phyloP scores from a whole-genome alignment of 768 basidiomycete genomes.

The Panellus pusillus region DNA sequence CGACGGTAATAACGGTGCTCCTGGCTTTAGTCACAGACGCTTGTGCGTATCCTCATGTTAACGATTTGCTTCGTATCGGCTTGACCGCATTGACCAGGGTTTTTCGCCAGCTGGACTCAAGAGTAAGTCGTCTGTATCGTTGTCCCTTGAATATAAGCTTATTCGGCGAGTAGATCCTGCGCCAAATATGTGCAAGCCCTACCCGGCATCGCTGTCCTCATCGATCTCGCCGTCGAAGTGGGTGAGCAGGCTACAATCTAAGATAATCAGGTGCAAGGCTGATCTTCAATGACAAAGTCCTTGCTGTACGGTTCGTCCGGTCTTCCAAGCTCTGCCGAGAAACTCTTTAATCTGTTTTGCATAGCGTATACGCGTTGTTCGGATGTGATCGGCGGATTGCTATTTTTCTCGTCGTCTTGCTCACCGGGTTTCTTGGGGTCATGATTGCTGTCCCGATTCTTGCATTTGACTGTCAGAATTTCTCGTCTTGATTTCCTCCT shows the following conservation, averaged over 20 bases:
- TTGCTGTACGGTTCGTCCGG: slow-evolving; percentile 13
- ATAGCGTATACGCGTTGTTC: slow-evolving; percentile 16
- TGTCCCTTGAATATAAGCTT: not conserved
- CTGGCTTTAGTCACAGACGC: slow-evolving; percentile 13
- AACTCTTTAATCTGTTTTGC: too few species aligned
- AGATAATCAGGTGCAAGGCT: not conserved
- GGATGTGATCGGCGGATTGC: slow-evolving; percentile 10
- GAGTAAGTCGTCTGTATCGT: slow-evolving; percentile 5
- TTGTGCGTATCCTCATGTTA: slow-evolving; percentile 2
- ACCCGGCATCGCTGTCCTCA: slow-evolving; percentile 19
- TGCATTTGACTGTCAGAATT: slow-evolving; percentile 14
- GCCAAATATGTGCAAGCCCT: slow-evolving; percentile 15
- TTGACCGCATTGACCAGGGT: slow-evolving; percentile 1
- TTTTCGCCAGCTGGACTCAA: slow-evolving; percentile 19
- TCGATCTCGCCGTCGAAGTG: slow-evolving; percentile 17
- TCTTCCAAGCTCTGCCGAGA: too few species aligned
- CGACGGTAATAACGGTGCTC: not conserved
- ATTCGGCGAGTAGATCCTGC: not conserved
- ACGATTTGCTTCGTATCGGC: not conserved
- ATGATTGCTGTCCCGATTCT: slow-evolving; percentile 21
- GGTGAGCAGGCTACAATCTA: not conserved
- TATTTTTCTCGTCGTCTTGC: slow-evolving; percentile 4
- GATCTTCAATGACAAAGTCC: not conserved
- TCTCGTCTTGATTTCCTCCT: not conserved
- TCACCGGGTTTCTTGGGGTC: slow-evolving; percentile 18